Percentiles rank a stretch among this genome's conserved stretches.
phyloP scores from a whole-genome alignment of 192 early-diverging fungal species.

The Podila epicladia region DNA sequence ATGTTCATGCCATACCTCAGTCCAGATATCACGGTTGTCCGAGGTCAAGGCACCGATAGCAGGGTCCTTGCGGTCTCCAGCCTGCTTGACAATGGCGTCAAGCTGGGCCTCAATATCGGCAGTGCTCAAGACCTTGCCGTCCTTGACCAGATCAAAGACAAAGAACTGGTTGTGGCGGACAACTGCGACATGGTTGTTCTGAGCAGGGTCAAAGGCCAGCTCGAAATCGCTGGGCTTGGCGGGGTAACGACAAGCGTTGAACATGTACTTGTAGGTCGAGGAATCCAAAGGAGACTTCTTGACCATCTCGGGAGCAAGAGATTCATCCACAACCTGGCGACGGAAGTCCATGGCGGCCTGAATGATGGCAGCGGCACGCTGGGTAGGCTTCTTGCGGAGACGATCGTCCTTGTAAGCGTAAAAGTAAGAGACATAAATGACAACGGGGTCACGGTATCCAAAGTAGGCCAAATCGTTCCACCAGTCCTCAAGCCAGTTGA shows the following conservation, averaged over 20 bases:
- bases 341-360: conserved; percentile 93
- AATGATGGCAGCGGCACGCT: conserved; percentile 89
- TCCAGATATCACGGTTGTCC: conserved; percentile 95
- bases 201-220: conserved; percentile 71
- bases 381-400: conserved; percentile 75
- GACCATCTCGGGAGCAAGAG: conserved; percentile 78
- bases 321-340: conserved; percentile 75
- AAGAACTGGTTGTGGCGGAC: conserved; percentile 94
- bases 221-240: conserved; percentile 86
- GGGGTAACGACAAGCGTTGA: conserved; percentile 95
- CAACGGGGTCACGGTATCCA: conserved; percentile 94
- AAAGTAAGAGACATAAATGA: conserved; percentile 97
- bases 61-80: conserved; percentile 72
- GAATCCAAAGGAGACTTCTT: conserved; percentile 84
- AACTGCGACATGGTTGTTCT: conserved; percentile 87
- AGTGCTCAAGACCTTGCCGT: conserved; percentile 84
- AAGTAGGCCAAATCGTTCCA: conserved; percentile 97
- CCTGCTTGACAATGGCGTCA: conserved; percentile 55
- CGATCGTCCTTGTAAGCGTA: conserved; percentile 93
- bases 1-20: conserved; percentile 62
- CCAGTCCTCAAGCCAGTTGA: conserved; percentile 97
- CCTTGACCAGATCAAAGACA: conserved; percentile 73
- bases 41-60: conserved; percentile 89
- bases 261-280: conserved; percentile 96
- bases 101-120: conserved; percentile 79